A percentile compares a stretch with the other conserved stretches of the same genome.
Evolutionary conservation across 768 basidiomycete species (phyloP).

Genomic region (Suillus plorans): DNA sequence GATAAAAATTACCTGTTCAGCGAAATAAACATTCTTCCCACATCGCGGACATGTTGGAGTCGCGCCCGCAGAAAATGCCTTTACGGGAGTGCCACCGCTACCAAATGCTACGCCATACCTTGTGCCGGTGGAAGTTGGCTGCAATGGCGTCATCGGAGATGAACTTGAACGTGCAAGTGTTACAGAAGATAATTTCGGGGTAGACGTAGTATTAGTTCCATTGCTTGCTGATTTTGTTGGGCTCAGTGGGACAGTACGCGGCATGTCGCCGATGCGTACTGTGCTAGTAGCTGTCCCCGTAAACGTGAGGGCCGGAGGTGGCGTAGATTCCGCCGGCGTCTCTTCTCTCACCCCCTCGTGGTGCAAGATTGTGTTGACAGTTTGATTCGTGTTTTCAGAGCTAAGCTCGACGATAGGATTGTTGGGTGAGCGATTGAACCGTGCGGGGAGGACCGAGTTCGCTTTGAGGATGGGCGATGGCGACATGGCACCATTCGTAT

Average conservation of each 20-base stretch:
- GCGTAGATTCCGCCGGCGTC: conserved; percentile 27
- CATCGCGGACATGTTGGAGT: conserved; percentile 69
- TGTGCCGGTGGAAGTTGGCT: conserved; percentile 56
- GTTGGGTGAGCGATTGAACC: conserved; percentile 24
- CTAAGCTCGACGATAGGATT: conserved; percentile 15
- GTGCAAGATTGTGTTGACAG: background rate
- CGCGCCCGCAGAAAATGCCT: conserved; percentile 42
- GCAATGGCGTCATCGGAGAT: conserved; percentile 28
- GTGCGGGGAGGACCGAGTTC: conserved; percentile 41
- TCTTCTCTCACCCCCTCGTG: conserved; percentile 23
- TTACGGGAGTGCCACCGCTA: conserved; percentile 41
- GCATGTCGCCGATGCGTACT: conserved; percentile 45
- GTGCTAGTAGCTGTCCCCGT: conserved; percentile 42
- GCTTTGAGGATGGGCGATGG: conserved; percentile 38
- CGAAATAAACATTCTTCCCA: conserved; percentile 78
- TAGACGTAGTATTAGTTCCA: conserved; percentile 1
- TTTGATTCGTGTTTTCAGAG: conserved; percentile 23
- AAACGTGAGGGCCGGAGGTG: conserved; percentile 11
- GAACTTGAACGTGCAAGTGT: conserved; percentile 5
- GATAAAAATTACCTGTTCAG: conserved; percentile 60
- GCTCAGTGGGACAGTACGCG: conserved; percentile 54
- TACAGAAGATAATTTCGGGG: conserved; percentile 9
- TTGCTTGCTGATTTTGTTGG: conserved; percentile 28
- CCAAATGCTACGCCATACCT: conserved; percentile 61
- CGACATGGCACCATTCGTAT: conserved; percentile 10